Evolutionary conservation across 768 basidiomycete genomes (phyloP), one percentile per base, ranked within the genome.

Genomic region (Hygrophoropsis aurantiaca): DNA sequence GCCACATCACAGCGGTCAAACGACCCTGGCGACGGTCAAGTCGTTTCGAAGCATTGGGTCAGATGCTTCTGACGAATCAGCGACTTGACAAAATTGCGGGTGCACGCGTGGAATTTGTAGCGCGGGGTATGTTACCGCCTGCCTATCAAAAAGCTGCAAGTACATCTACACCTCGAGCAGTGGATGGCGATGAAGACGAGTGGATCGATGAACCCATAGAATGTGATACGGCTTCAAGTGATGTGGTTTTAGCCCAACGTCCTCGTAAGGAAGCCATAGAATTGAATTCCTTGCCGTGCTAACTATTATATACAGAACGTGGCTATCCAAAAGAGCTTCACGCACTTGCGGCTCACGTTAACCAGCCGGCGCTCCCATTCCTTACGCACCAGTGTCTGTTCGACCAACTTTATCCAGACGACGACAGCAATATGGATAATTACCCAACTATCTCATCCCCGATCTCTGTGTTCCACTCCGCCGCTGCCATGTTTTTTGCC

Each of bases 391-490:
- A 42, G 3, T 55, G 54, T 19, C 32, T 52, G 34, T 23, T 21
- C 24, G 35, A 32, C 15, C 49, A 19, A 42, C 52, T 43, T 20
- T 38, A 26, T 37, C 35, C 5, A 36, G 16, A 33, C 32, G 46
- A 37, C 23, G 19, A 53, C 41, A 16, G 38, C 63, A 44, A 15
- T 11, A 40, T 1, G 45, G 49, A 8, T 46, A 47, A 0, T n/a
- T n/a, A n/a, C n/a, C n/a, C n/a, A n/a, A n/a, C n/a, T n/a, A n/a
- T n/a, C n/a, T n/a, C n/a, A n/a, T n/a, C n/a, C n/a, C n/a, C n/a
- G n/a, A 46, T 71, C 39, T 43, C 46, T 13, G 56, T 62, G 1
- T 67, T 50, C 42, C 57, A 59, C n/a, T 70, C 64, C 13, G 66
- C 61, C 1, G 37, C 55, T 7, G 59, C 66, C 0, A 59, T 50